Conservation (phyloP, 2,329 filamentous ascomycete genomes). For the Akanthomyces lecanii region DNA sequence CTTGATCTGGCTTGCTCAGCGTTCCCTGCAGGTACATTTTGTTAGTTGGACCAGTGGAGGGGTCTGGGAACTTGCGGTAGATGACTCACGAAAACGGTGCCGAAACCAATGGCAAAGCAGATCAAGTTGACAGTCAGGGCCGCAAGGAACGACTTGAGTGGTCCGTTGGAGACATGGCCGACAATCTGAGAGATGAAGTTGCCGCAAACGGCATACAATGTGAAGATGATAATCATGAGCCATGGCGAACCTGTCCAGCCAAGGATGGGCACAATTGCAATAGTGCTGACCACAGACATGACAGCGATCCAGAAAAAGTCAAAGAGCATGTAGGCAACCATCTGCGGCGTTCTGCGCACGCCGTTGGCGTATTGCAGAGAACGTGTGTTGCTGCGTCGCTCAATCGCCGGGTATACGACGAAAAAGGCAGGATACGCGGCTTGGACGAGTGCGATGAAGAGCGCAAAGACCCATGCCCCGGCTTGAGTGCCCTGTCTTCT, state of each 20-base stretch:
- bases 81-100: conserved; percentile 17
- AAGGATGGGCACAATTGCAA: neutral
- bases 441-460: conserved; percentile 65
- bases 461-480: conserved; percentile 59
- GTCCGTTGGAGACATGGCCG: conserved; percentile 56
- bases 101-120: conserved; percentile 62
- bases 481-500: conserved; percentile 47
- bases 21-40: neutral
- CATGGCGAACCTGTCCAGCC: conserved; percentile 65
- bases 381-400: conserved; percentile 69
- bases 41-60: neutral
- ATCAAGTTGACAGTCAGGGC: conserved; percentile 62
- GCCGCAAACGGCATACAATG: conserved; percentile 71
- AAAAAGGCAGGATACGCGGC: conserved; percentile 64
- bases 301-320: conserved; percentile 67
- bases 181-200: conserved; percentile 65
- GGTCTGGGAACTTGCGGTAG: neutral
- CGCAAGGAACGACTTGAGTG: conserved; percentile 67
- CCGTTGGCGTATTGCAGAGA: conserved; percentile 84
- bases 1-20: conserved; percentile 17
- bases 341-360: conserved; percentile 69
- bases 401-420: conserved; percentile 74
- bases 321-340: conserved; percentile 73
- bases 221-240: conserved; percentile 72
- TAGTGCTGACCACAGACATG: conserved; percentile 56